These are phyloP conservation scores for Fulvia fulva DNA, from an alignment of 2,329 filamentous ascomycete species.

Conservation along the genomic window DNA sequence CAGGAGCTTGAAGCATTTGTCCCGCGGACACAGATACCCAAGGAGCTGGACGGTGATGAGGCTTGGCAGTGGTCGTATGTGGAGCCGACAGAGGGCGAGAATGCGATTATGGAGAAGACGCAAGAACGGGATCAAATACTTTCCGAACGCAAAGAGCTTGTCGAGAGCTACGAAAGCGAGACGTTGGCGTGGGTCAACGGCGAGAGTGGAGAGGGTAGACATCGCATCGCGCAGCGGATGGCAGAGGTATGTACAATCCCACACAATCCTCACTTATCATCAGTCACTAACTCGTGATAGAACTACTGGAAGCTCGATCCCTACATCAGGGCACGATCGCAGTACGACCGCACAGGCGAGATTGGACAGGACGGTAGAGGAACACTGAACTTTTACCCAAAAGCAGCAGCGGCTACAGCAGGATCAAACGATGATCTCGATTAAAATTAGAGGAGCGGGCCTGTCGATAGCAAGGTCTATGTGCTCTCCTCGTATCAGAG, in stretches of 20 bases:
- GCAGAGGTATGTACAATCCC: too few species aligned
- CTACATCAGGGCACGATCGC: conserved; percentile 74
- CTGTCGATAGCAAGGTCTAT: neutral
- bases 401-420: neutral
- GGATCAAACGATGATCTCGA: conserved; percentile 1
- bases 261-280: too few species aligned
- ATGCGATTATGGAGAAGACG: conserved; percentile 64
- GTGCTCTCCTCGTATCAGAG: neutral
- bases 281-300: too few species aligned
- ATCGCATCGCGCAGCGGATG: conserved; percentile 47
- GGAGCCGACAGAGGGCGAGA: conserved; percentile 73
- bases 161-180: conserved; percentile 67
- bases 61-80: conserved; percentile 79
- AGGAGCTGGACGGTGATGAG: conserved; percentile 81
- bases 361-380: conserved; percentile 59
- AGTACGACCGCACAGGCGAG: conserved; percentile 78
- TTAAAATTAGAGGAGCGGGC: neutral
- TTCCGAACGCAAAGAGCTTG: conserved; percentile 60
- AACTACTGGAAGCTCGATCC: conserved; percentile 91
- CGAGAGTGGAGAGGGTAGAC: conserved; percentile 34
- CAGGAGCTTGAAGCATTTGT: conserved; percentile 78
- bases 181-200: conserved; percentile 71
- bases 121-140: conserved; percentile 61
- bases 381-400: conserved; percentile 66
- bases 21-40: conserved; percentile 64